Evolutionary conservation across 331 rosid genomes (phyloP).

Genomic region (Malus hybrid): DNA sequence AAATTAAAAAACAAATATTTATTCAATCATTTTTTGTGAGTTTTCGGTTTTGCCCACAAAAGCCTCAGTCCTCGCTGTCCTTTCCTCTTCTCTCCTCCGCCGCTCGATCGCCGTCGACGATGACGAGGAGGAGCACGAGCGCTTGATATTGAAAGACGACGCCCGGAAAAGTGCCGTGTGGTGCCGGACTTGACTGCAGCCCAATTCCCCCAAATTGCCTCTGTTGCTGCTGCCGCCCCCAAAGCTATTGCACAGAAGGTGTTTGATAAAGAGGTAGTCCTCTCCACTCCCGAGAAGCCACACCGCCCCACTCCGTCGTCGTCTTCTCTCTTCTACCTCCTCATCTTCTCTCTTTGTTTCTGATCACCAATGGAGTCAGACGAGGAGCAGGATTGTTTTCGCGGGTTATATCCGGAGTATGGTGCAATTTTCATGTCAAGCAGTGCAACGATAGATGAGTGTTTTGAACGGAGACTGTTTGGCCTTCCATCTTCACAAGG

Average conservation of each 20-base stretch:
- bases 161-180: constrained; percentile 32
- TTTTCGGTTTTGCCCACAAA: neutral
- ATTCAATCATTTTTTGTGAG: neutral
- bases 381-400: too few relatives aligned
- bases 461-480: too few relatives aligned
- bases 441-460: too few relatives aligned
- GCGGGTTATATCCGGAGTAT: too few relatives aligned
- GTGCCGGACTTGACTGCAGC: constrained; percentile 29
- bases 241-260: constrained; percentile 15
- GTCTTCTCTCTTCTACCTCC: too few relatives aligned
- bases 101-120: constrained; percentile 28
- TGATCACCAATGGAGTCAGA: too few relatives aligned
- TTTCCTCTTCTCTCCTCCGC: constrained; percentile 10
- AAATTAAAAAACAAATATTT: neutral
- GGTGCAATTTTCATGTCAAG: too few relatives aligned
- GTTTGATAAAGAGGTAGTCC: constrained; percentile 10
- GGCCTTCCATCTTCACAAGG: too few relatives aligned
- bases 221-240: constrained; percentile 5
- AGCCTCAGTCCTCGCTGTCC: neutral
- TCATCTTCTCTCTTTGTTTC: too few relatives aligned
- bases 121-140: constrained; percentile 15
- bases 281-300: neutral
- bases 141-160: constrained; percentile 26
- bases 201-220: constrained; percentile 8
- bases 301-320: too few relatives aligned